Conservation (phyloP, 345 rosid species). For the Lenwebbia sp. region DNA sequence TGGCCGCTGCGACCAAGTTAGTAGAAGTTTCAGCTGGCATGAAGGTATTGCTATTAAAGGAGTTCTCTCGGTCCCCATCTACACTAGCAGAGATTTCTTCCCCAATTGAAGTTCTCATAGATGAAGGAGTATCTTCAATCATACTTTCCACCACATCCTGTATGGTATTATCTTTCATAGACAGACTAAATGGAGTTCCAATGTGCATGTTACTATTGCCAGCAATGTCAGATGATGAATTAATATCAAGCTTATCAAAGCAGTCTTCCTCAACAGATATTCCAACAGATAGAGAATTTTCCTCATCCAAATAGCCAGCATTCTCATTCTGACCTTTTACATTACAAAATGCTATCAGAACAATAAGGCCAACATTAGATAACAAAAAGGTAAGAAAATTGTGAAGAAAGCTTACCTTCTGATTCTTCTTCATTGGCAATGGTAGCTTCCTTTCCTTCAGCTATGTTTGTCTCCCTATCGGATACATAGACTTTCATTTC, state of each 20-base stretch:
- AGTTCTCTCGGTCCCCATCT: background rate
- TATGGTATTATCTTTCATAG: background rate
- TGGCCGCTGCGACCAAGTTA: constrained; percentile 1
- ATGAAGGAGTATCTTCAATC: constrained; percentile 2
- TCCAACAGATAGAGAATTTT: constrained; percentile 6
- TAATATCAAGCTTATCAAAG: constrained; percentile 4
- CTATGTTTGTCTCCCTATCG: constrained; percentile 4
- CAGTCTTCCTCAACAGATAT: background rate
- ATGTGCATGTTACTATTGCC: background rate
- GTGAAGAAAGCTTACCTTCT: constrained; percentile 31
- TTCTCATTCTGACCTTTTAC: constrained; percentile 18
- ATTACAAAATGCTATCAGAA: background rate
- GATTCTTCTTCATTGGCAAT: constrained; percentile 1
- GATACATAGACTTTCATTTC: constrained; percentile 11
- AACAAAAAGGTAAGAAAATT: background rate
- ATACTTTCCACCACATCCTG: background rate
- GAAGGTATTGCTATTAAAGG: background rate
- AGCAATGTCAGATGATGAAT: constrained; percentile 8
- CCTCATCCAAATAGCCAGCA: constrained; percentile 5
- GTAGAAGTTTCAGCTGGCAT: constrained; percentile 12
- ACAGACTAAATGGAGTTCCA: constrained; percentile 8
- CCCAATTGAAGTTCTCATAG: background rate
- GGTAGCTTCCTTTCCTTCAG: constrained; percentile 3
- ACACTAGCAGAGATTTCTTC: background rate
- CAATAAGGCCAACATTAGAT: background rate